Conservation (phyloP, 1,284 basidiomycete genomes). For the Ustilago cynodontis region DNA sequence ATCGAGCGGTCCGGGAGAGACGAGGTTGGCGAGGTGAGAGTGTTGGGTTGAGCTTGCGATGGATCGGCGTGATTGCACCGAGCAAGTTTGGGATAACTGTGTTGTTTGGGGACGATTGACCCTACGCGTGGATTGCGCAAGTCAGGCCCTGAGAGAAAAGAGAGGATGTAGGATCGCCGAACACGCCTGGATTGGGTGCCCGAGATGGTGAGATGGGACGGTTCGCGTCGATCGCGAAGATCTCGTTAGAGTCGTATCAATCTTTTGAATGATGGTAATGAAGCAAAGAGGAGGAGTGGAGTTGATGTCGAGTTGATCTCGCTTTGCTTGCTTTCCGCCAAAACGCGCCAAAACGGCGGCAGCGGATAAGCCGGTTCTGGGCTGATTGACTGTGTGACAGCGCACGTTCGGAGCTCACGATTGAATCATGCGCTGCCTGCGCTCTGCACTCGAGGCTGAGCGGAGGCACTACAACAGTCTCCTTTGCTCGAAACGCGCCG, state of each 20-base stretch:
- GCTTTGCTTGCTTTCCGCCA: not conserved
- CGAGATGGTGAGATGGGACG: conserved; percentile 53
- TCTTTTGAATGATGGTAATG: conserved; percentile 27
- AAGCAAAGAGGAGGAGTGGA: conserved; percentile 12
- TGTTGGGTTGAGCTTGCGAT: conserved; percentile 23
- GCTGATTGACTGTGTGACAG: no score
- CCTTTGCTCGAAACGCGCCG: not conserved
- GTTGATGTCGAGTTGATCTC: conserved; percentile 7
- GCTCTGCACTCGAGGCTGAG: not conserved
- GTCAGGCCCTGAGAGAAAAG: conserved; percentile 15
- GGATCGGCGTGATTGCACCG: conserved; percentile 35
- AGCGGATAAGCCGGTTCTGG: conserved; percentile 25
- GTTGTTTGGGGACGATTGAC: conserved; percentile 25
- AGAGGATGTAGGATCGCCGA: conserved; percentile 32
- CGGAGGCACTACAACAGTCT: conserved; percentile 11
- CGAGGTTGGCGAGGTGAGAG: conserved; percentile 24
- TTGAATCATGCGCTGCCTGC: no score
- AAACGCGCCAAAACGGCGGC: conserved; percentile 12
- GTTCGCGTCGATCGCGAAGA: conserved; percentile 49
- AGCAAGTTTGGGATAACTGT: conserved; percentile 17
- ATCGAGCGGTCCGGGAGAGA: conserved; percentile 52
- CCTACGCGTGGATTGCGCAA: conserved; percentile 58
- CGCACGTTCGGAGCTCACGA: conserved; percentile 15
- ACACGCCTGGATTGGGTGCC: conserved; percentile 63
- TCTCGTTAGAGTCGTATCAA: conserved; percentile 35